phyloP scores from a whole-genome alignment of 2,329 filamentous ascomycete genomes.

The Truncatella angustata region DNA sequence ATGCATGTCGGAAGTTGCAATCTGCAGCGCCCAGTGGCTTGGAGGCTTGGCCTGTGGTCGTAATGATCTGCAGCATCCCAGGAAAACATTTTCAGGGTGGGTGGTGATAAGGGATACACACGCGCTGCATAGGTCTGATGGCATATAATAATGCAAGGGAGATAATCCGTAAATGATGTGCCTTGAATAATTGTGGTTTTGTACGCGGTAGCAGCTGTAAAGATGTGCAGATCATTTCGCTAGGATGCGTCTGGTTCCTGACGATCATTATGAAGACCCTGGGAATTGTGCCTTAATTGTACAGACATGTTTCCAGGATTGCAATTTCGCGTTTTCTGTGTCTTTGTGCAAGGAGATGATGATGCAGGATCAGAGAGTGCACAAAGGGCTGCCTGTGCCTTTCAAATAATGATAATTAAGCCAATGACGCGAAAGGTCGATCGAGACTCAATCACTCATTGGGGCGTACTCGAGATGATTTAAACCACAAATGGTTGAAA shows the following conservation, averaged over 20 bases:
- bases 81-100: neutral
- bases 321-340: too few relatives aligned
- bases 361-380: too few relatives aligned
- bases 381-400: too few relatives aligned
- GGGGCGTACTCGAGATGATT: neutral
- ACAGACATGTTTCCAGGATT: neutral
- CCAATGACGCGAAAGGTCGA: too few relatives aligned
- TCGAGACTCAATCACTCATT: neutral
- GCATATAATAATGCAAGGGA: too few relatives aligned
- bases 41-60: neutral
- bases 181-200: too few relatives aligned
- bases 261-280: neutral
- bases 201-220: too few relatives aligned
- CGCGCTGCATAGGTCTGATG: too few relatives aligned
- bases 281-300: slow-evolving; percentile 3
- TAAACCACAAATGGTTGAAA: neutral
- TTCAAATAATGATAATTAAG: too few relatives aligned
- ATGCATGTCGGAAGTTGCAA: neutral
- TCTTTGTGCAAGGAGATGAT: too few relatives aligned
- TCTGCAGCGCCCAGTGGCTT: neutral
- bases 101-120: neutral
- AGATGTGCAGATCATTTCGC: neutral
- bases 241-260: neutral
- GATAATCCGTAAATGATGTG: too few relatives aligned
- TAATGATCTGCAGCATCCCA: neutral